Base-by-base conservation (phyloP, 345 rosid species). In the Eutrema japonicum region DNA sequence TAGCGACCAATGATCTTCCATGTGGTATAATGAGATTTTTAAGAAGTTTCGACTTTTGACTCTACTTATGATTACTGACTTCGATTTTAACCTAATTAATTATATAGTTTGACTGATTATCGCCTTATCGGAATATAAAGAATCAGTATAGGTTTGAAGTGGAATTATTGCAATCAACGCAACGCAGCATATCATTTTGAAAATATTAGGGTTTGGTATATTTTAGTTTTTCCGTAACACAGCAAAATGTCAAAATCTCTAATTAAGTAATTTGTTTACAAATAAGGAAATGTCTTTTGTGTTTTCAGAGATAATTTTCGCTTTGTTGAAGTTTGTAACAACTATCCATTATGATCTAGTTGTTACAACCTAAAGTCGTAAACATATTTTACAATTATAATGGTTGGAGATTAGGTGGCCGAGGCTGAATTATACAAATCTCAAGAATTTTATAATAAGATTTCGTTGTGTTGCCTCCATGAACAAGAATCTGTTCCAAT, bases 401-500 rank as follows among this genome's bases (percentile, higher is more conserved):
- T 40, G 35, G 52, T 43, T 32, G 57, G 60, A 18, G 62, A 62
- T 71, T 72, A 52, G 64, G 40, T 72, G 64, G 46, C 6, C 8
- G 29, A 37, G 59, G 60, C 22, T 52, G 53, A 30, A 64, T 63
- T 53, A 63, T 33, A 53, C 53, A 64, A 62, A 63, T 72, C 38
- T 53, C 27, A 22, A 13, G 27, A 42, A 22, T n/a, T 53, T 63
- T 41, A 33, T 33, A 72, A 71, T 42, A 35, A 43, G 47, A 9
- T 62, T 40, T 49, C 36, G 53, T 61, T 71, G 61, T 61, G 42
- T 71, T 60, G 51, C 60, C 59, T 45, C 45, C 55, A 60, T 48
- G 49, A 71, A 49, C 26, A 71, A 61, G 60, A 62, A 60, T 54
- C 32, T 50, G 50, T 71, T 30, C 68, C 8, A 38, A 59, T 37